These are phyloP conservation scores for Beta vulgaris DNA, from an alignment of 148 eudicot genomes.

Conservation along the genomic window DNA sequence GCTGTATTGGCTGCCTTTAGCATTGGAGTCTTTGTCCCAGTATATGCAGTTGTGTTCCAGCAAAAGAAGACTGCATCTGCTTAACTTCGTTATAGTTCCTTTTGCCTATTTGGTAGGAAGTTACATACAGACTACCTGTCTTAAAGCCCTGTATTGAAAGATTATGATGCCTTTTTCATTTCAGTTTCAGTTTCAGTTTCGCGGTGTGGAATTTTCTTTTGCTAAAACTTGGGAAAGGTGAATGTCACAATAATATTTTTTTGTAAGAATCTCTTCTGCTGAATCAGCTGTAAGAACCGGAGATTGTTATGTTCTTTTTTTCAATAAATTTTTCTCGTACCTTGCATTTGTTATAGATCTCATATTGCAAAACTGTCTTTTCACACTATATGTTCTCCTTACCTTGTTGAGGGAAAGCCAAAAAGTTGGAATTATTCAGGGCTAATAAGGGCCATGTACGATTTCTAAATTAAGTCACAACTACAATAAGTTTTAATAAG, in stretches of 20 bases:
- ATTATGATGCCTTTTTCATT: slow-evolving; percentile 19
- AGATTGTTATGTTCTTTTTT: slow-evolving; percentile 4
- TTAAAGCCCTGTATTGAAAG: slow-evolving; percentile 12
- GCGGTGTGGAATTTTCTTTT: slow-evolving; percentile 16
- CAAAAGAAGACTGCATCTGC: slow-evolving; percentile 83
- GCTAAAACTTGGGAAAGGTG: slow-evolving; percentile 17
- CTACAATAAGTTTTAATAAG: too few relatives aligned
- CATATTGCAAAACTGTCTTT: too few relatives aligned
- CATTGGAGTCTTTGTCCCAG: slow-evolving; percentile 74
- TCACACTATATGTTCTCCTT: too few relatives aligned
- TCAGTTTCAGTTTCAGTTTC: slow-evolving; percentile 8
- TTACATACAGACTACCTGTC: slow-evolving; percentile 10
- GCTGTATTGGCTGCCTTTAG: slow-evolving; percentile 62
- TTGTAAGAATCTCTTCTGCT: slow-evolving; percentile 16
- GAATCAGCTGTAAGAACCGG: slow-evolving; percentile 4
- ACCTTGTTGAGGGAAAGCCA: too few relatives aligned
- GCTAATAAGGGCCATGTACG: too few relatives aligned
- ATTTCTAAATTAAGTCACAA: too few relatives aligned
- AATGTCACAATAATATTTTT: slow-evolving; percentile 15
- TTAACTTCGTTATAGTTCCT: slow-evolving; percentile 19
- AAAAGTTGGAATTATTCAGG: too few relatives aligned
- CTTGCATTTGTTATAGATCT: neutral
- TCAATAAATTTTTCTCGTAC: slow-evolving; percentile 5
- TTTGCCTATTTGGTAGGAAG: slow-evolving; percentile 16
- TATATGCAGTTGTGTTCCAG: slow-evolving; percentile 87